Base-by-base conservation (phyloP, 768 basidiomycete species). In the Pulveroboletus sp. region DNA sequence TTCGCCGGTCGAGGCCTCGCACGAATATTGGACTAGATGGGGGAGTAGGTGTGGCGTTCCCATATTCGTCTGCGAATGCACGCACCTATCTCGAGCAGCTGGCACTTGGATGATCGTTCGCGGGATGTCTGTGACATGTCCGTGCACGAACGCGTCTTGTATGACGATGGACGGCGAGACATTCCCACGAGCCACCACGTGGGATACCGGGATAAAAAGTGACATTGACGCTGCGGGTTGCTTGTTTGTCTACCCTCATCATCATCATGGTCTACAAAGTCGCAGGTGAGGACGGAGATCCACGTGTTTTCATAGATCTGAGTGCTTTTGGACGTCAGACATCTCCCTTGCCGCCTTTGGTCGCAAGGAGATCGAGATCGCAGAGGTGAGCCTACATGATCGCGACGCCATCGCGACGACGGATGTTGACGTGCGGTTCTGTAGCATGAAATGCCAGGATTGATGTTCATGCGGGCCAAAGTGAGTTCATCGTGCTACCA, bases 341-440 rank as follows among this genome's bases (percentile, higher is more conserved):
- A 76, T 95, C 64, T 98, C 94, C 63, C 90, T 99, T 68, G 96
- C 96, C 68, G 95, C 95, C 53, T 99, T 97, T 74, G 93, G 95
- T 73, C 93, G 95, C 78, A 99, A 99, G 78, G 95, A 99, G 78
- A 91, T 99, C 63, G 86, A 95, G 76, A 89, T 99, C 72, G 95
- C 95, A 56, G 95, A 99, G 86, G 94, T 95, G 71, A 59, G 68
- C 46, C 36, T 35, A n/a, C n/a, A n/a, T 53, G 56, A 49, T 45
- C 48, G 50, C 45, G 45, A 51, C n/a, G n/a, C n/a, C 20, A 54
- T 46, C 41, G 49, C 42, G 51, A 53, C 54, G 31, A 30, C 43
- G 14, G n/a, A 37, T 29, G 13, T 51, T 65, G 9, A 60, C 47
- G 10, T 31, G 11, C n/a, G n/a, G n/a, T 34, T 22, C 46, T 47